Conservation (phyloP, 2,329 filamentous ascomycete genomes). For the Calonectria hongkongensis region DNA sequence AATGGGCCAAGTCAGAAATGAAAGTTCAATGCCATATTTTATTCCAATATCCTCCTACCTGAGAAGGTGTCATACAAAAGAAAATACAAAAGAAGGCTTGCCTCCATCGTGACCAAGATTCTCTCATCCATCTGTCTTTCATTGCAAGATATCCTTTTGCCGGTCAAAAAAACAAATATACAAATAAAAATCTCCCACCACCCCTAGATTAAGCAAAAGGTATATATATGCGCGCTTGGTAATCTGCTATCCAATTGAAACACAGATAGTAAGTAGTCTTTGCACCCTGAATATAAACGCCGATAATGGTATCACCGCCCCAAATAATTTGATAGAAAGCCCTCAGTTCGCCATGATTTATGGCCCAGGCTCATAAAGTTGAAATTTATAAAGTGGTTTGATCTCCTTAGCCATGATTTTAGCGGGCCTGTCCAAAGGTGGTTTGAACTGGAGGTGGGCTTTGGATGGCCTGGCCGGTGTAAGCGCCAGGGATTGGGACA, state of each 20-base stretch:
- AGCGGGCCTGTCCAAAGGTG: slow-evolving; percentile 63
- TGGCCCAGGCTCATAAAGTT: slow-evolving; percentile 36
- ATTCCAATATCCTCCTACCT: slow-evolving; percentile 38
- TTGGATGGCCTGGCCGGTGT: slow-evolving; percentile 75
- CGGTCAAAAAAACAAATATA: slow-evolving; percentile 26
- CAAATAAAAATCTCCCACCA: slow-evolving; percentile 5
- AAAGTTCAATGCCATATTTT: slow-evolving; percentile 44
- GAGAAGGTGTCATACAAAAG: slow-evolving; percentile 46
- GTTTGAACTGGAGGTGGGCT: slow-evolving; percentile 69
- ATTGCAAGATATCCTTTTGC: slow-evolving; percentile 36
- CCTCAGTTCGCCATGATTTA: slow-evolving; percentile 19
- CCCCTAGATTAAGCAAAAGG: slow-evolving; percentile 36
- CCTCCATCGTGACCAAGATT: slow-evolving; percentile 29
- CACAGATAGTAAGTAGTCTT: slow-evolving; percentile 30
- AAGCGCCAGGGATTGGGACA: slow-evolving; percentile 93
- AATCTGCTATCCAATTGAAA: slow-evolving; percentile 23
- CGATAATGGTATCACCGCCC: slow-evolving; percentile 40
- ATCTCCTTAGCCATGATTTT: slow-evolving; percentile 41
- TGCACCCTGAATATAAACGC: slow-evolving; percentile 39
- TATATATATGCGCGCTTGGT: slow-evolving; percentile 34
- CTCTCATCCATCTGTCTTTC: slow-evolving; percentile 25
- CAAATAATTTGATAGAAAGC: slow-evolving; percentile 31
- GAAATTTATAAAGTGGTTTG: slow-evolving; percentile 42
- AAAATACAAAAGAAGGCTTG: slow-evolving; percentile 41
- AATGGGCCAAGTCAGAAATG: neutral